Percentiles rank a stretch among this genome's conserved stretches.
phyloP scores from a whole-genome alignment of 441 rosid genomes.

The Metrosideros polymorpha region DNA sequence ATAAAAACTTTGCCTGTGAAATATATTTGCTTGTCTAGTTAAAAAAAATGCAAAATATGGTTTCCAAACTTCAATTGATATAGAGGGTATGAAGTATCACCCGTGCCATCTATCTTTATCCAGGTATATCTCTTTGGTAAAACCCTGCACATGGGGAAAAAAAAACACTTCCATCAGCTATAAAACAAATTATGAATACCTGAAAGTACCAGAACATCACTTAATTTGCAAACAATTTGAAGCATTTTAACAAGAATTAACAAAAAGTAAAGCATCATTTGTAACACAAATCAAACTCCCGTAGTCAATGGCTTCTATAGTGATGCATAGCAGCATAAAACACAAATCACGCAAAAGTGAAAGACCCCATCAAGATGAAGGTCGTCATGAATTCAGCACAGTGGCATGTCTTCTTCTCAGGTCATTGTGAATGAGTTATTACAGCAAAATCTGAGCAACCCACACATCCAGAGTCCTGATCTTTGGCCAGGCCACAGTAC shows the following conservation, averaged over 20 bases:
- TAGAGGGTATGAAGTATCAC: conserved; percentile 37
- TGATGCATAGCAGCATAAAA: neutral
- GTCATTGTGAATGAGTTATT: neutral
- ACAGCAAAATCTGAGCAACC: neutral
- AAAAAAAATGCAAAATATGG: neutral
- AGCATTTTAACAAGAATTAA: neutral
- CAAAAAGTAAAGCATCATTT: neutral
- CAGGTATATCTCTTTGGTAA: conserved; percentile 96
- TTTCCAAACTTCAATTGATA: conserved; percentile 9
- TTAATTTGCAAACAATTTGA: neutral
- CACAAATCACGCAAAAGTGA: neutral
- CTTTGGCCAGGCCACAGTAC: neutral
- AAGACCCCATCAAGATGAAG: neutral
- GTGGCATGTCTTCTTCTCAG: neutral
- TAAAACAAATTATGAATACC: neutral
- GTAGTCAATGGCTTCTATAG: neutral
- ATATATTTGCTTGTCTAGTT: neutral
- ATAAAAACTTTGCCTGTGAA: neutral
- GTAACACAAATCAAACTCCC: neutral
- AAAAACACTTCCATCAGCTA: neutral
- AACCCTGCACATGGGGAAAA: conserved; percentile 54
- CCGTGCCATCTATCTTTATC: conserved; percentile 99
- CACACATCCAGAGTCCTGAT: neutral
- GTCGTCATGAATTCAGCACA: neutral
- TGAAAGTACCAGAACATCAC: neutral